Base-by-base conservation (phyloP, 2,329 filamentous ascomycete species). In the Cryphonectria nitschkei region DNA sequence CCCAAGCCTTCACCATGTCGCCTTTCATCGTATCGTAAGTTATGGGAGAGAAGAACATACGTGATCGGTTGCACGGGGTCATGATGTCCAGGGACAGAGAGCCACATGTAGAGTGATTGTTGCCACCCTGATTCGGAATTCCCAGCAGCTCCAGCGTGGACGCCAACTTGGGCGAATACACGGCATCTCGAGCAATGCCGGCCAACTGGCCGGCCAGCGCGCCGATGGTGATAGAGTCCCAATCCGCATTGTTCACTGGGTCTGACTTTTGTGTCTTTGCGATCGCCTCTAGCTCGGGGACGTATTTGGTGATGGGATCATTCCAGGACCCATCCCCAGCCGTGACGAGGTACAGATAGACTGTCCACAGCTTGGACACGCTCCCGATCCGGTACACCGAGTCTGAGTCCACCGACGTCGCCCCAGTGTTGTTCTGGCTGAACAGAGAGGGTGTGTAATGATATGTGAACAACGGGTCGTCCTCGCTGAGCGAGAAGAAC, bases 361-460 rank as follows among this genome's bases (percentile, higher is more conserved):
- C 78, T 2, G 80, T 82, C 72, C 83, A 80, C 8, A 84, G 74
- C 74, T 86, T 86, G 13, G 82, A 82, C 14, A 85, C 75, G 72
- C 83, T 85, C 19, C 78, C 81, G 4, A 83, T 75, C 2, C 80
- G 77, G 73, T 81, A 87, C 29, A 82, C 75, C 0, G 77, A 81
- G 65, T 84, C 73, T 6, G 70, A 60, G 50, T 77, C 73, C 6
- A 81, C 75, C 65, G 73, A 62, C 29, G 74, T 70, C 8, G 79
- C 78, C 3, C 78, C 76, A 19, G 65, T 73, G 68, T 68, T 75
- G 62, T 60, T 75, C 16, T 70, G 52, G 54, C 37, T 62, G 9
- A 62, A 43, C 26, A 75, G 67, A 9, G 69, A 65, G 2, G 74
- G 71, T 2, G 75, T 76, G 1, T 74, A 77, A 69, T 77, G 75